Conservation (phyloP, 2,329 filamentous ascomycete species). For the Huntiella savannae region DNA sequence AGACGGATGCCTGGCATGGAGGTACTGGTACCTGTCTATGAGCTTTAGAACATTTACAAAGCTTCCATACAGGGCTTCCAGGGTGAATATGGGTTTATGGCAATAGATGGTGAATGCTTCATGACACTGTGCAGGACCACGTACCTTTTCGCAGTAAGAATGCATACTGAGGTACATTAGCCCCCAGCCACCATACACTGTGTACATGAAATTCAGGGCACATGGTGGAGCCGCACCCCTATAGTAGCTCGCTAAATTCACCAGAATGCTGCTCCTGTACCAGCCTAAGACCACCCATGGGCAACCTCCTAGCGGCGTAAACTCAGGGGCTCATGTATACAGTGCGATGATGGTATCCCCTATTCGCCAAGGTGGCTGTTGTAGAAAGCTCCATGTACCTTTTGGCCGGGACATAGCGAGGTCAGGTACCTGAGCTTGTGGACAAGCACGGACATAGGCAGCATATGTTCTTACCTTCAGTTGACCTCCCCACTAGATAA, state of each 20-base stretch:
- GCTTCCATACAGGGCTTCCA: too few relatives aligned
- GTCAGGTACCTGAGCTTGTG: constrained; percentile 11
- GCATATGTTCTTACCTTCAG: constrained; percentile 7
- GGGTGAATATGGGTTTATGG: too few relatives aligned
- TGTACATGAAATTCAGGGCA: constrained; percentile 7
- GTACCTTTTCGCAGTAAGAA: constrained; percentile 8
- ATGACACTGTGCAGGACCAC: constrained; percentile 4
- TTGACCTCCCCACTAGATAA: constrained; percentile 12
- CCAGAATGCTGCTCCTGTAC: not conserved
- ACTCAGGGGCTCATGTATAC: constrained; percentile 12
- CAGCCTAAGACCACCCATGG: not conserved
- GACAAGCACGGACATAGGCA: constrained; percentile 10
- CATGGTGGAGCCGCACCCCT: constrained; percentile 9
- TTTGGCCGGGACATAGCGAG: constrained; percentile 5
- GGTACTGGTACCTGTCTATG: not conserved
- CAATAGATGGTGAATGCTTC: not conserved
- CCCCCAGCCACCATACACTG: constrained; percentile 12
- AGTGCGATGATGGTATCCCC: constrained; percentile 9
- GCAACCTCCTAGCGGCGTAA: constrained; percentile 1
- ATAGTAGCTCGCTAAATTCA: constrained; percentile 1
- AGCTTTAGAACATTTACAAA: not conserved
- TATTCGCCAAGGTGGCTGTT: constrained; percentile 6
- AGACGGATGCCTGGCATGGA: not conserved
- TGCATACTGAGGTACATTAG: constrained; percentile 5
- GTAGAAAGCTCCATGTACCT: constrained; percentile 6